Evolutionary conservation across 176 grass and related monocot species (phyloP).

Genomic region (Triticum dicoccoides): DNA sequence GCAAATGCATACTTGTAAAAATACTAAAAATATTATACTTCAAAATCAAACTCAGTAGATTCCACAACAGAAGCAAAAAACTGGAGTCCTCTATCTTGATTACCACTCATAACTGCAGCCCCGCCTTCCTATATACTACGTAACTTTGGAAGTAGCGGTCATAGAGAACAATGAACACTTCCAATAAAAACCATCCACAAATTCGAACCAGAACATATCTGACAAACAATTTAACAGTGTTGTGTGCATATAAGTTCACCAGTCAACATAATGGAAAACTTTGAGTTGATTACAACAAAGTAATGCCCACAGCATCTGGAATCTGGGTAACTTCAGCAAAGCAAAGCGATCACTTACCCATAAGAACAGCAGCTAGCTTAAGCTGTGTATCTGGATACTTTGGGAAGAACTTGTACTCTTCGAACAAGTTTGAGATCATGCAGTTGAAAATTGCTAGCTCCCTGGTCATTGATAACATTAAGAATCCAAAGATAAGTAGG

Average conservation of each 20-base stretch:
- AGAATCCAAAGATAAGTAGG: conserved; percentile 9
- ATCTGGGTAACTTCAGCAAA: conserved; percentile 10
- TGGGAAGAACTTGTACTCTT: conserved; percentile 98
- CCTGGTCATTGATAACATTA: conserved; percentile 48
- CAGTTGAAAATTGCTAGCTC: conserved; percentile 70
- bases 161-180: not conserved
- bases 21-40: conserved; percentile 5
- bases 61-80: not conserved
- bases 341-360: conserved; percentile 51
- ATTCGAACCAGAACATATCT: not conserved
- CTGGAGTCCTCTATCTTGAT: not conserved
- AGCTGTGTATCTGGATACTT: conserved; percentile 90
- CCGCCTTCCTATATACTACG: not conserved
- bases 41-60: not conserved
- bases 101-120: not conserved
- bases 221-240: conserved; percentile 14
- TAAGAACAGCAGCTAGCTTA: conserved; percentile 81
- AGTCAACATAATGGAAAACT: conserved; percentile 18
- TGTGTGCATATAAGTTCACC: not conserved
- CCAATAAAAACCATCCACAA: conserved; percentile 10
- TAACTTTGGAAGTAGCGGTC: not conserved
- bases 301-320: not conserved
- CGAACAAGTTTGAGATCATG: conserved; percentile 90
- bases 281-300: not conserved
- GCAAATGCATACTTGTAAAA: not conserved